Base-by-base conservation (phyloP, 495 filamentous ascomycete species). In the Oidiodendron maius region DNA sequence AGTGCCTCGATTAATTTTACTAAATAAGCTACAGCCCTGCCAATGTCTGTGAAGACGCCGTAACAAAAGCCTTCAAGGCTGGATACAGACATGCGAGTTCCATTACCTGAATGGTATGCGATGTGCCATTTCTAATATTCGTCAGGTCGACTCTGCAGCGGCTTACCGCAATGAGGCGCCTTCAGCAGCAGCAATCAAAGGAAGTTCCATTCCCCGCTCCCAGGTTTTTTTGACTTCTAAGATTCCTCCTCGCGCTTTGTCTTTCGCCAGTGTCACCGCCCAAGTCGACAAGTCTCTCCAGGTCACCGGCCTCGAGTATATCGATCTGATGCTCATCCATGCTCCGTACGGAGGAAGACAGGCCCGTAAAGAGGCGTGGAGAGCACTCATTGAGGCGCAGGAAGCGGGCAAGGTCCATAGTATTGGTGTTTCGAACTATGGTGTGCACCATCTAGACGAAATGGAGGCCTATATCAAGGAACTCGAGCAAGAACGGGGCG, bases 201-300 rank as follows among this genome's bases (percentile, higher is more conserved):
- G 69, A 37, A 68, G 75, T 16, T 69, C 71, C 1, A 62, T 89
- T 2, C 72, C 82, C 0, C 78, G 87, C 25, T 64, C 70, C n/a
- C 64, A 84, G 22, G 67, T 90, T 37, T 90, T 82, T 68, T 81
- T 87, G 65, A 91, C 86, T 30, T 75, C 76, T 56, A 93, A 93
- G 62, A 66, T 90, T 36, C 72, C 75, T 9, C 58, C 68, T 1
- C 55, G 52, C 9, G 48, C 61, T 46, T 58, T 71, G 37, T 65
- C 56, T 48, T 85, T 85, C 53, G 66, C 71, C 2, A 64, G 56
- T 38, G 63, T 77, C 22, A 76, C 72, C 46, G 58, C 60, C 4
- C 67, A 71, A 44, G 66, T 86, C 21, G 65, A 71, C 16, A 67
- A 67, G 26, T 72, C 74, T 13, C 61, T 84, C 24, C 59, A 69